Base-by-base conservation (phyloP, 768 basidiomycete species). In the Boletus bicolor region DNA sequence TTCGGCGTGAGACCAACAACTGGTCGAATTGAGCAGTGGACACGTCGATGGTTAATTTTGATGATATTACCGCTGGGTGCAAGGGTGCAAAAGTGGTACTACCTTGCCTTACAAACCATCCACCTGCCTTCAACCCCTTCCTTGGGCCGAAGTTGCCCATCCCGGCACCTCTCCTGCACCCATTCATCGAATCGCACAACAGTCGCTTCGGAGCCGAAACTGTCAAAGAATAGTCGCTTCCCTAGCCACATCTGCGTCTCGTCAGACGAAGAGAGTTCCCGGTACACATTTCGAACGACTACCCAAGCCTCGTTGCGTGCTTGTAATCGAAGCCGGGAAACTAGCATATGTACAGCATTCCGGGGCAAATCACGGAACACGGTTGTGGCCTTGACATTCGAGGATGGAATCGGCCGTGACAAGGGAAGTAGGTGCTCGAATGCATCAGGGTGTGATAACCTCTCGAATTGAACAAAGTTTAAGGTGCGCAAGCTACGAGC, bases 271-370 rank as follows among this genome's bases (percentile, higher is more conserved):
- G 72, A 66, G 17, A 89, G 53, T 62, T 89, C 88, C 44, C 85
- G 76, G 66, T 90, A 89, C 0, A 82, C 81, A 21, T 78, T 73
- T 32, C 86, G 81, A 43, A 90, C 61, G 15, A 87, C 69, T 0
- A 47, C 64, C 88, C 88, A 90, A 2, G 82, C 71, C n/a, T 73
- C 79, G 19, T 76, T 74, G 34, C 84, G 76, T 7, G 76, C 76
- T 67, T 81, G 84, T 3, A 55, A 64, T 15, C 83, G 78, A 36
- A 89, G 64, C 5, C 70, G 69, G 21, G 79, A 75, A 10, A 85
- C 64, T 1, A 84, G 73, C 15, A 61, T 62, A 30, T 64, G 68
- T 5, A 87, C 49, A 9, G 86, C 82, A 45, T 70, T 69, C n/a
- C 66, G 53, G 2, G 74, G 72, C 6, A 80, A 55, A 36, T 70